Evolutionary conservation across 2,329 filamentous ascomycete genomes (phyloP).

Genomic region (Shiraia bambusicola): DNA sequence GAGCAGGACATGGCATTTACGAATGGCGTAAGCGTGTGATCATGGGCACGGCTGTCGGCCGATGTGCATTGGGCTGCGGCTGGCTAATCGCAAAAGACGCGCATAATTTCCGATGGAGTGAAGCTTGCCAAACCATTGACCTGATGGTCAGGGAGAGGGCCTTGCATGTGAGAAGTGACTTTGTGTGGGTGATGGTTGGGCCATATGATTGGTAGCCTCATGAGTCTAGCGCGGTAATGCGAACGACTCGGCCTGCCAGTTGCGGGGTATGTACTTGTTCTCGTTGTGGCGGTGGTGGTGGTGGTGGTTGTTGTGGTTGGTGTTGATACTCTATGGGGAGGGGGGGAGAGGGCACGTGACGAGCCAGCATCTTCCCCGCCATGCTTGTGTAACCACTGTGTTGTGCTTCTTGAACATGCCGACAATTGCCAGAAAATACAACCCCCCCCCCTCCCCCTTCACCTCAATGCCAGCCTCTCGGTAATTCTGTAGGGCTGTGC

Average conservation of each 20-base stretch:
- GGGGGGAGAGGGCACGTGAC: too few species aligned
- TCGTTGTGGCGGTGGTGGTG: too few species aligned
- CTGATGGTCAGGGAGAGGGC: background rate
- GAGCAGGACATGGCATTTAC: too few species aligned
- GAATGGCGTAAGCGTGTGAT: too few species aligned
- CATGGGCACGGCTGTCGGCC: background rate
- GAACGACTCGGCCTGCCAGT: constrained; percentile 1
- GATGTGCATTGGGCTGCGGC: too few species aligned
- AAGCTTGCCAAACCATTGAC: background rate
- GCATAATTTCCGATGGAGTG: background rate
- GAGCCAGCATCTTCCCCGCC: constrained; percentile 15
- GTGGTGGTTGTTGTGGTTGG: too few species aligned
- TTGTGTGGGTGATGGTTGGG: background rate
- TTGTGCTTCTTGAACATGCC: constrained; percentile 16
- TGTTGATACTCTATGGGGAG: too few species aligned
- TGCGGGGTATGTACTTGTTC: constrained; percentile 22
- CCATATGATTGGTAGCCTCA: constrained; percentile 4
- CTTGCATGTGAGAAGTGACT: background rate
- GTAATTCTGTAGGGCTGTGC: constrained; percentile 5
- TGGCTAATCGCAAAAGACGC: background rate
- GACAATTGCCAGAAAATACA: constrained; percentile 25
- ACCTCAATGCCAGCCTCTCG: constrained; percentile 16
- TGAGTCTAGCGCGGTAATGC: constrained; percentile 12
- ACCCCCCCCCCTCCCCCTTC: too few species aligned
- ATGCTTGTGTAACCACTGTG: constrained; percentile 5